phyloP scores from a whole-genome alignment of 176 grass and related monocot species.

The Zoysia japonica region DNA sequence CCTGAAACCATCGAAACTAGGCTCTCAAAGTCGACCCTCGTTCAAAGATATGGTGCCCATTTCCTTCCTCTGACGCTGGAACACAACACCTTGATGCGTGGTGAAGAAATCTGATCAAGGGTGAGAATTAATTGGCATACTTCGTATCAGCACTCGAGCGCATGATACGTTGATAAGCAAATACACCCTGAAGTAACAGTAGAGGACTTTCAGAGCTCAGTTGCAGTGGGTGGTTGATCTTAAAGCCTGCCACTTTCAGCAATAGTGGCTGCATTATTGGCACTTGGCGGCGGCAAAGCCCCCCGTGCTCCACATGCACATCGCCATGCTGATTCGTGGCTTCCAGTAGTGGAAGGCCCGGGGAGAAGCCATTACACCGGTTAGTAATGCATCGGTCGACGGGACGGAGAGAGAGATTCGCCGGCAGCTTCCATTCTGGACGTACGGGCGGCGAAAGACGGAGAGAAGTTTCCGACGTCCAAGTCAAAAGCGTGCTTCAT shows the following conservation, averaged over 20 bases:
- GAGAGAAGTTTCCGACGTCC: neutral
- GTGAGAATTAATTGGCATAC: neutral
- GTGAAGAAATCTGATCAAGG: no score
- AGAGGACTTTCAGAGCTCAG: neutral
- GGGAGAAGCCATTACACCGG: conserved; percentile 13
- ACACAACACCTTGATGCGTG: neutral
- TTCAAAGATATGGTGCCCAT: neutral
- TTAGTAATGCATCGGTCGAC: no score
- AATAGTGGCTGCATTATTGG: conserved; percentile 47
- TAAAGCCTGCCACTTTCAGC: conserved; percentile 3
- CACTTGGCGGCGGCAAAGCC: neutral
- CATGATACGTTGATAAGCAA: conserved; percentile 43
- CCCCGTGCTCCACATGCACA: neutral
- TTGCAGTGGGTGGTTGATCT: neutral
- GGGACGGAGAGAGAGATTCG: neutral
- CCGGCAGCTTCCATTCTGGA: conserved; percentile 21
- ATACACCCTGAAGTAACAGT: neutral
- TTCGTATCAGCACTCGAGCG: conserved; percentile 30
- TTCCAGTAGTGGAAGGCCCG: conserved; percentile 39
- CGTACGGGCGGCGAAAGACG: neutral
- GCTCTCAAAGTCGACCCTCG: neutral
- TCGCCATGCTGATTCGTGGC: neutral
- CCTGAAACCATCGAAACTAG: neutral
- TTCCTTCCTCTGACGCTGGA: conserved; percentile 36
- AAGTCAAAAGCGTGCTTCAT: conserved; percentile 30